A percentile compares a stretch with the other conserved stretches of the same genome.
phyloP scores from a whole-genome alignment of 345 rosid genomes.

The Aurinia saxatilis region DNA sequence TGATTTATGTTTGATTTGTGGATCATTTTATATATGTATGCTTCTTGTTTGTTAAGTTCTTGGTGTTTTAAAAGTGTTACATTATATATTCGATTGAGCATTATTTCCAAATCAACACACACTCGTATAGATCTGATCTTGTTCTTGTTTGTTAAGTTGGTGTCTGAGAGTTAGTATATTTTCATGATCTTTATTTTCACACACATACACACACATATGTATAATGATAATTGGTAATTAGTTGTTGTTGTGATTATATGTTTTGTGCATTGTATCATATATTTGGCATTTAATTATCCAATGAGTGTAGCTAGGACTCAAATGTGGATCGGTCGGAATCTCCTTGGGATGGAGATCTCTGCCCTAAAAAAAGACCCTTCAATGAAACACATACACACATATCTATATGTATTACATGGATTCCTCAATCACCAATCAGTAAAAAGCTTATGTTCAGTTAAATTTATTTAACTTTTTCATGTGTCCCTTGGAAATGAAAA shows the following conservation, averaged over 20 bases:
- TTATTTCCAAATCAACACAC: background rate
- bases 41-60: background rate
- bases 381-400: background rate
- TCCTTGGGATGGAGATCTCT: conserved; percentile 30
- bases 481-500: conserved; percentile 28
- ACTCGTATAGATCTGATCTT: background rate
- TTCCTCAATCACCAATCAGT: conserved; percentile 13
- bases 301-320: conserved; percentile 20
- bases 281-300: conserved; percentile 11
- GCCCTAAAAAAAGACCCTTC: background rate
- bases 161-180: background rate
- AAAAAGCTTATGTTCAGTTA: background rate
- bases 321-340: conserved; percentile 28
- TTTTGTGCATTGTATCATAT: background rate
- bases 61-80: background rate
- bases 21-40: background rate
- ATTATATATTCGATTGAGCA: background rate
- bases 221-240: background rate
- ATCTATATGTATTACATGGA: background rate
- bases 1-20: background rate
- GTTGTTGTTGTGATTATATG: background rate
- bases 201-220: background rate
- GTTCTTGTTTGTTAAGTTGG: background rate
- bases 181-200: background rate
- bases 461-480: conserved; percentile 4